Evolutionary conservation across 2,329 filamentous ascomycete species (phyloP).

Genomic region (Alternaria sp.): DNA sequence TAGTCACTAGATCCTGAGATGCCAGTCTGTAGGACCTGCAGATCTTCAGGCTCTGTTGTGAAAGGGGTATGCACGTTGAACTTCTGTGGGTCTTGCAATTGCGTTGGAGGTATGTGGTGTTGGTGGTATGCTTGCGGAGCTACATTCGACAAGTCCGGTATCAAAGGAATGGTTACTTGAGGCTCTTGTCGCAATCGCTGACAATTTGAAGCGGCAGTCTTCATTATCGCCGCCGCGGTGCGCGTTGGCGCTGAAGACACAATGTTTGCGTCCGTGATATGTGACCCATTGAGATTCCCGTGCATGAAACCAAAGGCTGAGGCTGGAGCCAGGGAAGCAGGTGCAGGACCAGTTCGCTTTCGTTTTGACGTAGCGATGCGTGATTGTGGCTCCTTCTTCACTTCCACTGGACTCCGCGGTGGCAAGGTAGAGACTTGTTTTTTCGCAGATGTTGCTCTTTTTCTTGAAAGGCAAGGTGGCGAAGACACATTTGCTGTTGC

Average conservation of each 20-base stretch:
- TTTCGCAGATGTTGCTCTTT: neutral
- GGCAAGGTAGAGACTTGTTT: neutral
- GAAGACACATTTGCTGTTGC: neutral
- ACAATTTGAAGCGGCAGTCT: no score
- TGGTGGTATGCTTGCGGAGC: neutral
- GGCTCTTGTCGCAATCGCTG: no score
- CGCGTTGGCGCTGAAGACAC: no score
- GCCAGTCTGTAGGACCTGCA: neutral
- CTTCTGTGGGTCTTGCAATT: neutral
- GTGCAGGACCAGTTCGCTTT: slow-evolving; percentile 19
- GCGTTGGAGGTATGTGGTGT: neutral
- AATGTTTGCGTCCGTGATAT: no score
- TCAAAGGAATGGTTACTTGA: no score
- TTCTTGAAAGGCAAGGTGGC: neutral
- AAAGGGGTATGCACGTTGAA: neutral
- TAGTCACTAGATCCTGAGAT: neutral
- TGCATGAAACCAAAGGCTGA: no score
- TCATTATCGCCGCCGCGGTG: no score
- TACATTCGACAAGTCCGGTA: neutral
- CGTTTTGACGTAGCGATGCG: slow-evolving; percentile 21
- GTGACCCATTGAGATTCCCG: no score
- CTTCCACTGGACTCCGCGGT: slow-evolving; percentile 1
- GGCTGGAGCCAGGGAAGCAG: neutral
- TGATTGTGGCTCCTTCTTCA: slow-evolving; percentile 1
- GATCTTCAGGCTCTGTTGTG: neutral